These are phyloP conservation scores for Aspergillus hiratsukae DNA, from an alignment of 2,329 filamentous ascomycete genomes.

Conservation along the genomic window DNA sequence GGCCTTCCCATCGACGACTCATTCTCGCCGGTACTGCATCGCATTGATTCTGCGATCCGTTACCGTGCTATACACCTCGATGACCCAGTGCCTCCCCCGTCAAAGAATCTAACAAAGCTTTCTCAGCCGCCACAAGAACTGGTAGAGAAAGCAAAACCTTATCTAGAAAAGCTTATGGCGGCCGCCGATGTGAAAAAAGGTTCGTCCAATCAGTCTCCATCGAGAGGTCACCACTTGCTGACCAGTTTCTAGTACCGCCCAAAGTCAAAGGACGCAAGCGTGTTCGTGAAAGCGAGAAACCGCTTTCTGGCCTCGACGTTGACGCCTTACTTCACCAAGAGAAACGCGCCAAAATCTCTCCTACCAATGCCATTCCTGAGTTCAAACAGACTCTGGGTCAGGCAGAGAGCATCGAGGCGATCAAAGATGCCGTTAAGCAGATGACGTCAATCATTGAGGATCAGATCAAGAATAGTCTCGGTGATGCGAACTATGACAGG, in stretches of 20 bases:
- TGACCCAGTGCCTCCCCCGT: slow-evolving; percentile 57
- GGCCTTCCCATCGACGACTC: slow-evolving; percentile 75
- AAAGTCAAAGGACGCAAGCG: slow-evolving; percentile 70
- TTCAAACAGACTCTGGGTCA: slow-evolving; percentile 74
- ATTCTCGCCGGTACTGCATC: slow-evolving; percentile 81
- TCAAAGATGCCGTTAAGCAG: slow-evolving; percentile 67
- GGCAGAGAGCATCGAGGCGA: slow-evolving; percentile 56
- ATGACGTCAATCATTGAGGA: slow-evolving; percentile 67
- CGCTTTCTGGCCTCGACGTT: slow-evolving; percentile 84
- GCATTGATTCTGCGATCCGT: slow-evolving; percentile 79
- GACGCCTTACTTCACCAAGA: slow-evolving; percentile 68
- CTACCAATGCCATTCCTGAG: slow-evolving; percentile 78
- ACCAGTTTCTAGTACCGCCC: slow-evolving; percentile 61
- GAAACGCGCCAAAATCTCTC: slow-evolving; percentile 51
- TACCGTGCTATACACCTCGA: slow-evolving; percentile 73
- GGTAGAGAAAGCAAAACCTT: slow-evolving; percentile 52
- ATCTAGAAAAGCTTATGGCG: slow-evolving; percentile 61
- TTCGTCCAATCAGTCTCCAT: slow-evolving; percentile 25
- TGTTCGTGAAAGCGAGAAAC: slow-evolving; percentile 66
- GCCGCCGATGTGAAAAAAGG: slow-evolving; percentile 80
- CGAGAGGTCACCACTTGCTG: slow-evolving; percentile 11
- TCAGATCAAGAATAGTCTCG: slow-evolving; percentile 68
- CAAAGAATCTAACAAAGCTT: slow-evolving; percentile 65
- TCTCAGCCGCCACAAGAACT: slow-evolving; percentile 67
- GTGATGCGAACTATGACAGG: slow-evolving; percentile 67